Conservation (phyloP, 768 basidiomycete genomes). For the Trametes cingulata region DNA sequence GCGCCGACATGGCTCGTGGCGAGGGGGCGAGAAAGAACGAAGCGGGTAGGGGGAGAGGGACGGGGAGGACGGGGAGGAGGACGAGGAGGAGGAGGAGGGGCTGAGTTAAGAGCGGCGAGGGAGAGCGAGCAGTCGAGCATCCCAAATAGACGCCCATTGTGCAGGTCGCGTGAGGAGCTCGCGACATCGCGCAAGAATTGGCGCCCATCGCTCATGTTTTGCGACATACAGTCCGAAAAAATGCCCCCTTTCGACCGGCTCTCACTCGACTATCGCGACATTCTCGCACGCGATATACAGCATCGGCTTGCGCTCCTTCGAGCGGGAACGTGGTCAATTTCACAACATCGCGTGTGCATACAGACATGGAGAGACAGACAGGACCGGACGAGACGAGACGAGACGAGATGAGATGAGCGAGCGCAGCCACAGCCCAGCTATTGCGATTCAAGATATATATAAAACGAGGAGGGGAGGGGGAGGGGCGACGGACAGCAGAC, state of each 20-base stretch:
- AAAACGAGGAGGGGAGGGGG: conserved; percentile 23
- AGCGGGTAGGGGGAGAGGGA: conserved; percentile 3
- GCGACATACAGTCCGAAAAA: neutral
- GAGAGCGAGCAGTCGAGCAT: neutral
- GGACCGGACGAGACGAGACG: conserved; percentile 1
- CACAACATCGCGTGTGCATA: conserved; percentile 17
- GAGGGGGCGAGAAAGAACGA: conserved; percentile 15
- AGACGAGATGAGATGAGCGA: conserved; percentile 16
- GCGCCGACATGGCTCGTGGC: conserved; percentile 24
- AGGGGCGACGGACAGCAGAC: conserved; percentile 11
- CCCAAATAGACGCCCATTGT: conserved; percentile 14
- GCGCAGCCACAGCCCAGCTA: conserved; percentile 22
- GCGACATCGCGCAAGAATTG: conserved; percentile 36
- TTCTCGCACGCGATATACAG: neutral
- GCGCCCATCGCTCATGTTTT: neutral
- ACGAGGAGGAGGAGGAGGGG: neutral
- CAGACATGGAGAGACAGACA: conserved; percentile 7
- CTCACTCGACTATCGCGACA: neutral
- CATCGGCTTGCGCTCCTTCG: neutral
- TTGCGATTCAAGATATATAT: conserved; percentile 51
- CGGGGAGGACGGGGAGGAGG: neutral
- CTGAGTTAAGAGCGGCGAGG: neutral
- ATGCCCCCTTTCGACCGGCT: neutral
- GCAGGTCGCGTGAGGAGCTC: conserved; percentile 30
- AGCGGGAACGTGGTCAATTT: conserved; percentile 5